Evolutionary conservation across 2,329 filamentous ascomycete species (phyloP), one percentile per base, ranked within the genome.

Genomic region (Uncinocarpus reesii): DNA sequence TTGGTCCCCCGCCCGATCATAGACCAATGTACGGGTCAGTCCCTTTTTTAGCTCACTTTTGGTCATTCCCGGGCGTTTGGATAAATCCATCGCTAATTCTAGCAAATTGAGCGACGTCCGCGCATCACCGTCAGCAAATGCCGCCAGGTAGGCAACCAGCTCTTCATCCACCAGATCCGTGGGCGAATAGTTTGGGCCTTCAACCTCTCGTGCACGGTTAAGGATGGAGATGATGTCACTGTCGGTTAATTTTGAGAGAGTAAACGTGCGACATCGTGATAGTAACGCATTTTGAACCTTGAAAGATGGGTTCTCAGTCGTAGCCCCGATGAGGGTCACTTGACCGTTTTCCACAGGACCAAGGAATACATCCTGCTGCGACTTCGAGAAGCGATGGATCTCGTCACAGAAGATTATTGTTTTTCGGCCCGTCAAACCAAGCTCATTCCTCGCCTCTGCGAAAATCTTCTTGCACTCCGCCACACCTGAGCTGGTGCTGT

Each of bases 351-450:
- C 92, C 18, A 96, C 90, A 0, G 90, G 90, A 13, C 84, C 86
- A 1, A 98, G 72, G 57, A 96, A 96, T 1, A 95, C 84, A 65
- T 96, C 92, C 62, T 98, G 92, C 64, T 96, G 92, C 0, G 81
- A 76, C 67, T 95, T 95, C 57, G 78, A 84, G 71, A 95, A 95
- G 23, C 90, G 73, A 66, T 95, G 88, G 41, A 95, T 92, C 71
- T 96, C 92, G 68, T 98, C 92, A 69, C 90, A 95, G 65, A 98
- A 98, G 54, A 98, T 80, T 54, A 98, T 94, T 0, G 92, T 96
- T 68, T 86, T 90, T 52, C 88, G 77, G 1, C 90, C 90, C 0
- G 87, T 93, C 44, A 96, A 71, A 1, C 74, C 71, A 40, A 88
- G 69, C 63, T 96, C 92, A 59, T 81, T 85, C 51, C 78, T 80